These are phyloP conservation scores for Pseudonectria buxi DNA, from an alignment of 2,329 filamentous ascomycete species.

Conservation along the genomic window DNA sequence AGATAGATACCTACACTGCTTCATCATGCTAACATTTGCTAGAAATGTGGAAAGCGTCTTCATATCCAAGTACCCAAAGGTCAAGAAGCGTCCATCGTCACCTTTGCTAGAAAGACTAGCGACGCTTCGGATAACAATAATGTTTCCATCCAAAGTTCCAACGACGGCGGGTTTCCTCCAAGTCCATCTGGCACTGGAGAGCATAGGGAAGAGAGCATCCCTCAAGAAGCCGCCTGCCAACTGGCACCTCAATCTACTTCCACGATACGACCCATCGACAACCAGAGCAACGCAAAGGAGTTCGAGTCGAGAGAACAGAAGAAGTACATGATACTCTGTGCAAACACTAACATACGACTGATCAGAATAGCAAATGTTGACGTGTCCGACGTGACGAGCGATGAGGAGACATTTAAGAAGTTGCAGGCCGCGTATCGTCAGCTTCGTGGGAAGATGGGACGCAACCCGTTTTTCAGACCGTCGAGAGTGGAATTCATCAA, in stretches of 20 bases:
- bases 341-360: slow-evolving; percentile 2
- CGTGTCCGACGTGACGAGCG: slow-evolving; percentile 3
- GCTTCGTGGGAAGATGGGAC: background rate
- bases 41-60: slow-evolving; percentile 5
- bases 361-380: slow-evolving; percentile 4
- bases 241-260: no score
- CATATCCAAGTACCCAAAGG: slow-evolving; percentile 1
- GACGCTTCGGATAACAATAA: background rate
- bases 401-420: slow-evolving; percentile 1
- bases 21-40: background rate
- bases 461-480: slow-evolving; percentile 3
- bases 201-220: no score
- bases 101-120: slow-evolving; percentile 1
- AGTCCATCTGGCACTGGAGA: no score
- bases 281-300: background rate
- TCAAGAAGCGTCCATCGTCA: background rate
- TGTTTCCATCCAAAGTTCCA: slow-evolving; percentile 1
- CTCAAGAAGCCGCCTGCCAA: no score
- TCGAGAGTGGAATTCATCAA: slow-evolving; percentile 3
- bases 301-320: slow-evolving; percentile 2
- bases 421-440: background rate
- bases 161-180: no score
- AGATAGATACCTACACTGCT: no score
- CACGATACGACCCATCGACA: background rate
- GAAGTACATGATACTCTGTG: slow-evolving; percentile 5